Evolutionary conservation across 208 protist species (phyloP).

Genomic region (Zelonia costaricensis): DNA sequence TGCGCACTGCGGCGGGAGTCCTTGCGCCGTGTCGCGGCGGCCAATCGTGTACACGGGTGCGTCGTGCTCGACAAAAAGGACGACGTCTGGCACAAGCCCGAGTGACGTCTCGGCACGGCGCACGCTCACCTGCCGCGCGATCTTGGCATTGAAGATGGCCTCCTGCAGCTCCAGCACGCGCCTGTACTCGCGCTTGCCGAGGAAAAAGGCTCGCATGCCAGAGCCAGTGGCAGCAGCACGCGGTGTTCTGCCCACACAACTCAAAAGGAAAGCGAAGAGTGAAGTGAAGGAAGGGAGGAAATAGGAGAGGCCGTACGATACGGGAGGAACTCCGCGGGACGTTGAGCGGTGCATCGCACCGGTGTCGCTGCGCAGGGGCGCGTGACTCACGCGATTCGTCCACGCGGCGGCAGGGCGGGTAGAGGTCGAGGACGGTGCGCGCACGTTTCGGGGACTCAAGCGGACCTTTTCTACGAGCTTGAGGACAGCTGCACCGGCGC

Average conservation of each 20-base stretch:
- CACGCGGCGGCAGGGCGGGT: too few species aligned
- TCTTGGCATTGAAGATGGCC: constrained; percentile 65
- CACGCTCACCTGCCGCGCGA: constrained; percentile 44
- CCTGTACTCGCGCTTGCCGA: constrained; percentile 58
- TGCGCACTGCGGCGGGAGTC: constrained; percentile 36
- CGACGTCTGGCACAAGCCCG: constrained; percentile 47
- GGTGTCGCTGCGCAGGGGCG: too few species aligned
- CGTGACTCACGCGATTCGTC: too few species aligned
- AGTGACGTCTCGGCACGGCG: constrained; percentile 36
- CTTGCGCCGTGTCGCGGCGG: constrained; percentile 68
- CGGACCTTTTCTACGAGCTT: too few species aligned
- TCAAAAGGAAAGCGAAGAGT: neutral
- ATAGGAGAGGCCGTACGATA: neutral
- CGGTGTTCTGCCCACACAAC: neutral
- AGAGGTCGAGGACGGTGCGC: too few species aligned
- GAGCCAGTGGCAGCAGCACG: neutral
- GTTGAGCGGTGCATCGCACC: too few species aligned
- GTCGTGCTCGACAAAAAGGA: constrained; percentile 78
- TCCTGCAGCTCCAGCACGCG: constrained; percentile 74
- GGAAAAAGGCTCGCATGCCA: constrained; percentile 67
- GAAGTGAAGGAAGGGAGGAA: neutral
- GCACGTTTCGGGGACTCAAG: too few species aligned
- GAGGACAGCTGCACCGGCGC: too few species aligned
- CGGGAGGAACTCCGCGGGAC: too few species aligned
- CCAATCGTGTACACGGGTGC: constrained; percentile 87